Percentiles rank a stretch among this genome's conserved stretches.
Conservation (phyloP, 441 rosid genomes). For the Daphne laureola region DNA sequence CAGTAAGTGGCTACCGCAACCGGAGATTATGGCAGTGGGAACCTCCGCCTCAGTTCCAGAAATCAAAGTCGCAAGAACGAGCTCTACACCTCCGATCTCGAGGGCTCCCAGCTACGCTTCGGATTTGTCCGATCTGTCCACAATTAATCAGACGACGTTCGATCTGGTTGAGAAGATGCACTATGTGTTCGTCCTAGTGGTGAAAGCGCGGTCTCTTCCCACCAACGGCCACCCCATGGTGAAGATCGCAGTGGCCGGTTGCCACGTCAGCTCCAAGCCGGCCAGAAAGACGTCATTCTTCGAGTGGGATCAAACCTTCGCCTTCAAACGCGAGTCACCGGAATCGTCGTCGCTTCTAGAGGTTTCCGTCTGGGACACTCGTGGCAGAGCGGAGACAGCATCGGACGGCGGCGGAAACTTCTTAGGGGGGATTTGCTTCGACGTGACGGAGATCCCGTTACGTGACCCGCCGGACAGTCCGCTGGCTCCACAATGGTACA, state of each 20-base stretch:
- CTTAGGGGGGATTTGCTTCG: slow-evolving; percentile 62
- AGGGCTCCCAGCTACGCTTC: slow-evolving; percentile 20
- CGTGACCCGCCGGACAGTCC: slow-evolving; percentile 79
- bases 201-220: slow-evolving; percentile 50
- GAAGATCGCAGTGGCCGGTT: slow-evolving; percentile 34
- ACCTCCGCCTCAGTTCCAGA: slow-evolving; percentile 39
- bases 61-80: slow-evolving; percentile 20
- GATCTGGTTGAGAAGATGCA: slow-evolving; percentile 74
- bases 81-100: slow-evolving; percentile 35
- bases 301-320: slow-evolving; percentile 69
- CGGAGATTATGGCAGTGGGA: slow-evolving; percentile 32
- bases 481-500: slow-evolving; percentile 65
- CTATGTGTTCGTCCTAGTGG: slow-evolving; percentile 54
- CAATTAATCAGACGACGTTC: slow-evolving; percentile 61
- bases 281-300: slow-evolving; percentile 37
- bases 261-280: slow-evolving; percentile 36
- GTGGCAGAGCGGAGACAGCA: slow-evolving; percentile 3
- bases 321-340: slow-evolving; percentile 44
- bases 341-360: slow-evolving; percentile 41
- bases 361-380: slow-evolving; percentile 51
- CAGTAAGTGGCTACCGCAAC: slow-evolving; percentile 20
- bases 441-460: slow-evolving; percentile 46
- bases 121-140: slow-evolving; percentile 48
- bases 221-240: slow-evolving; percentile 46
- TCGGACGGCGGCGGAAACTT: slow-evolving; percentile 26